These are phyloP conservation scores for Candida sojae DNA, from an alignment of 1,139 yeast genomes.

Conservation along the genomic window DNA sequence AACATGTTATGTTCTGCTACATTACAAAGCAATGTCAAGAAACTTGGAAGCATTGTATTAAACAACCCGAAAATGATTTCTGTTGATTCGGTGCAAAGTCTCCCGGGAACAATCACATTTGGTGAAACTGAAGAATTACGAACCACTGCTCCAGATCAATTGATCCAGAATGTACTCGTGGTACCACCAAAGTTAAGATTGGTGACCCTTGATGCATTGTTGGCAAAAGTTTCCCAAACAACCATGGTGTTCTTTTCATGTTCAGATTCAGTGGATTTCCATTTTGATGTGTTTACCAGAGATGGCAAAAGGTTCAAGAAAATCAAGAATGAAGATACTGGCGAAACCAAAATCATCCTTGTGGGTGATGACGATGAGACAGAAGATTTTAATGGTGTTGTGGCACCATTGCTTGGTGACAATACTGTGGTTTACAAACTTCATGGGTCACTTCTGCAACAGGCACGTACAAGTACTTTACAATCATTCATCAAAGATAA, in stretches of 20 bases:
- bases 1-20: slow-evolving; percentile 95
- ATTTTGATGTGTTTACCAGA: slow-evolving; percentile 71
- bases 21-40: slow-evolving; percentile 74
- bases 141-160: slow-evolving; percentile 84
- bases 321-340: slow-evolving; percentile 28
- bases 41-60: slow-evolving; percentile 76
- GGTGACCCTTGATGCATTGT: slow-evolving; percentile 71
- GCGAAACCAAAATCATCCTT: slow-evolving; percentile 19
- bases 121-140: slow-evolving; percentile 26
- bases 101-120: slow-evolving; percentile 40
- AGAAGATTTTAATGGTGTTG: slow-evolving; percentile 41
- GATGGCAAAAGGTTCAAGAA: slow-evolving; percentile 45
- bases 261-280: slow-evolving; percentile 93
- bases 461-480: slow-evolving; percentile 74
- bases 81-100: slow-evolving; percentile 23
- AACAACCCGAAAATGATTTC: slow-evolving; percentile 68
- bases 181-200: slow-evolving; percentile 91
- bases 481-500: slow-evolving; percentile 54
- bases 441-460: slow-evolving; percentile 90
- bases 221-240: slow-evolving; percentile 48
- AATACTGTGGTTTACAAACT: slow-evolving; percentile 65
- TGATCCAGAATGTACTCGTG: slow-evolving; percentile 71
- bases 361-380: slow-evolving; percentile 21
- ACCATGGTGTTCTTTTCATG: slow-evolving; percentile 90
- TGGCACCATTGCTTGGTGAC: slow-evolving; percentile 56